Conservation (phyloP, 306 rosid genomes). For the Begonia fuchsioides region DNA sequence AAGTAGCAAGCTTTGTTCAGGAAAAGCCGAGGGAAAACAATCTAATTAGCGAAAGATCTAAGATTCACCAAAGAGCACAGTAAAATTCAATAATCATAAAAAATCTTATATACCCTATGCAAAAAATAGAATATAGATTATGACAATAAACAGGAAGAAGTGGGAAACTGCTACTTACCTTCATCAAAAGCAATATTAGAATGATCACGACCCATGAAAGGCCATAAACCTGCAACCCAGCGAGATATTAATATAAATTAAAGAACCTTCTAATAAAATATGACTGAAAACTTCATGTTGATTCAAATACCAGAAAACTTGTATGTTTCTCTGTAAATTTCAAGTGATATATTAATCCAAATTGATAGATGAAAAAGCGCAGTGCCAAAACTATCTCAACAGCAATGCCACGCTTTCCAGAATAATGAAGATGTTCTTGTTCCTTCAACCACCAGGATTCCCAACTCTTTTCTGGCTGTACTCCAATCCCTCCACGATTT, state of each 20-base stretch:
- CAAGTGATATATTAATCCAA: slow-evolving; percentile 85
- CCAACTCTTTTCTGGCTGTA: slow-evolving; percentile 89
- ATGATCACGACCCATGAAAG: slow-evolving; percentile 72
- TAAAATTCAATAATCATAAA: too few relatives aligned
- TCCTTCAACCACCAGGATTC: slow-evolving; percentile 99
- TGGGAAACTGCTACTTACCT: slow-evolving; percentile 31
- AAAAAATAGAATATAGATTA: too few relatives aligned
- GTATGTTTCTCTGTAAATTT: slow-evolving; percentile 29
- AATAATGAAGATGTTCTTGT: slow-evolving; percentile 55
- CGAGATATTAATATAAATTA: not conserved
- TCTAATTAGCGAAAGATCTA: too few relatives aligned
- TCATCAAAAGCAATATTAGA: slow-evolving; percentile 48
- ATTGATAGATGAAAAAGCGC: slow-evolving; percentile 81
- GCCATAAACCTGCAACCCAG: slow-evolving; percentile 62
- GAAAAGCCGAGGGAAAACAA: too few relatives aligned
- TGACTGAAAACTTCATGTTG: not conserved
- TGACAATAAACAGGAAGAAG: too few relatives aligned
- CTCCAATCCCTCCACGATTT: slow-evolving; percentile 85
- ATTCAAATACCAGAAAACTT: slow-evolving; percentile 46
- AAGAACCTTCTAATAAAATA: not conserved
- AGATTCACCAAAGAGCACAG: too few relatives aligned
- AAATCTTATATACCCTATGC: too few relatives aligned
- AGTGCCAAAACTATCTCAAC: slow-evolving; percentile 65
- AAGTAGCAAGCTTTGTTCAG: too few relatives aligned
- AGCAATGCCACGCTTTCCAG: slow-evolving; percentile 55